Evolutionary conservation across 2,329 filamentous ascomycete species (phyloP), one percentile per base, ranked within the genome.

Genomic region (Aspergillus pseudotamarii): DNA sequence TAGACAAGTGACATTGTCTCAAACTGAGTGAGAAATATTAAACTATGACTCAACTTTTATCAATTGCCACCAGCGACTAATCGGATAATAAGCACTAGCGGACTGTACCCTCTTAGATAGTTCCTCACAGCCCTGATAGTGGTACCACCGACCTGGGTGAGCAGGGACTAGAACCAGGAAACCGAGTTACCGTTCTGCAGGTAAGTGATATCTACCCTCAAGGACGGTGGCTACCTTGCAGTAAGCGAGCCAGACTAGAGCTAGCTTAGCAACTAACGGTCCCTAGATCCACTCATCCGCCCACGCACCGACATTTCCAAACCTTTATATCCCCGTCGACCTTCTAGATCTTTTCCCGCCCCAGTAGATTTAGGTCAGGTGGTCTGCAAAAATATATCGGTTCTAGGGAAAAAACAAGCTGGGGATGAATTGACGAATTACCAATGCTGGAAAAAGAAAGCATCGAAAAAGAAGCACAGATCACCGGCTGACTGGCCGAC

Each of bases 321-420:
- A 51, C 19, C 32, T 50, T 53, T 53, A 41, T 50, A 51, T 23
- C 21, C 12, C 46, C n/a, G 26, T 41, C 21, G 38, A 45, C 46
- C 58, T 59, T 59, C 58, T 59, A 59, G 58, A 59, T 59, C 34
- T 34, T 38, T 45, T 53, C 6, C 48, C n/a, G 58, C 58, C 36
- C 58, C 46, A 59, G 58, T 59, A 36, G 16, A 43, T 41, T 10
- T 12, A 12, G 36, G 48, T 59, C 58, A 59, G 46, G 28, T 59
- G 58, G 58, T 28, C 34, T 50, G 58, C 58, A 59, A 43, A 59
- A 23, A 54, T 59, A 54, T 41, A 36, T 34, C 14, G 28, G 10
- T 9, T 19, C 14, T 38, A n/a, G 12, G 34, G 26, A 32, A 32
- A 16, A 54, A 36, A 54, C 0, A 21, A 12, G 30, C 16, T 30